Percentiles rank a stretch among this genome's conserved stretches.
Conservation (phyloP, 2,329 filamentous ascomycete genomes). For the Mariannaea elegans region DNA sequence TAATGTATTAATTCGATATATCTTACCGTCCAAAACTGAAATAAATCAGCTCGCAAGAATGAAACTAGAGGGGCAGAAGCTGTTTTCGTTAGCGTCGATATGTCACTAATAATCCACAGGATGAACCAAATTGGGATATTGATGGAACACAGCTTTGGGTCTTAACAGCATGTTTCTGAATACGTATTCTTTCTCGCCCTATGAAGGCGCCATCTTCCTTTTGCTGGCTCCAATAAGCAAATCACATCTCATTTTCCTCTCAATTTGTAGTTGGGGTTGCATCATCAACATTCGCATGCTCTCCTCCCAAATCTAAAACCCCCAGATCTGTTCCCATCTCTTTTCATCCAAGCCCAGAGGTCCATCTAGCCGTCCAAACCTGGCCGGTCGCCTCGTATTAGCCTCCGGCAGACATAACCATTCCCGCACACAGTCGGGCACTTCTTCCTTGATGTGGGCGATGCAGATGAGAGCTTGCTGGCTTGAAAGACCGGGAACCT, state of each 20-base stretch:
- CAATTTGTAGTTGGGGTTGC: background rate
- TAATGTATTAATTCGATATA: no score
- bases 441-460: slow-evolving; percentile 89
- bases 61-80: background rate
- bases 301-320: slow-evolving; percentile 36
- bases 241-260: background rate
- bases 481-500: slow-evolving; percentile 69
- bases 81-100: background rate
- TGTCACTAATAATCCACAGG: background rate
- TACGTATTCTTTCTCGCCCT: background rate
- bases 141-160: no score
- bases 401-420: slow-evolving; percentile 88
- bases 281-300: background rate
- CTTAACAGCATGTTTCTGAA: no score
- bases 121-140: no score
- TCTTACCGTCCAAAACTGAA: slow-evolving; percentile 2
- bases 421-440: slow-evolving; percentile 82
- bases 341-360: slow-evolving; percentile 65
- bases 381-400: slow-evolving; percentile 66
- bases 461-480: slow-evolving; percentile 90
- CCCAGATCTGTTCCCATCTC: slow-evolving; percentile 75
- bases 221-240: no score
- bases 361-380: slow-evolving; percentile 71
- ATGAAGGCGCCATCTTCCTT: no score
- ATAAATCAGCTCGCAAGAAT: no score